Percentiles rank a stretch among this genome's conserved stretches.
Conservation (phyloP, 129 eudicot species). For the Calendula officinalis region DNA sequence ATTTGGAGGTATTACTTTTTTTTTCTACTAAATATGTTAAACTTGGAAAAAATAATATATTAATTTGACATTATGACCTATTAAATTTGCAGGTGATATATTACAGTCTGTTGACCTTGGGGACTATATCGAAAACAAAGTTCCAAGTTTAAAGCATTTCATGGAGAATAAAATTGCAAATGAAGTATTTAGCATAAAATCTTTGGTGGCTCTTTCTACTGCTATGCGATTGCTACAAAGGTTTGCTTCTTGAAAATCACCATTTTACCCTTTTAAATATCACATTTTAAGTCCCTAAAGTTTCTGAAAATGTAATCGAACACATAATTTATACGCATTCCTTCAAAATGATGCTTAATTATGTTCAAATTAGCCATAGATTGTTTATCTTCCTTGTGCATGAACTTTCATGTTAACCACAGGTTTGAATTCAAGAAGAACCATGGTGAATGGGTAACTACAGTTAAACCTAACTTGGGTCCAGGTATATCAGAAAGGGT, state of each 20-base stretch:
- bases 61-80: not conserved
- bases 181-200: slow-evolving; percentile 51
- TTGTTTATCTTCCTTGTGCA: not conserved
- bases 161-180: slow-evolving; percentile 31
- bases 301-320: not conserved
- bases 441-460: slow-evolving; percentile 80
- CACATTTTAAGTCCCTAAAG: too few species aligned
- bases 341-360: not conserved
- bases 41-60: not conserved
- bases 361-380: not conserved
- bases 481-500: slow-evolving; percentile 77
- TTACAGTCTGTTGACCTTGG: slow-evolving; percentile 51
- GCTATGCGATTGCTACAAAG: slow-evolving; percentile 80
- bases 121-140: slow-evolving; percentile 51
- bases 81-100: slow-evolving; percentile 43
- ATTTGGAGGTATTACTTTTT: slow-evolving; percentile 59
- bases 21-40: slow-evolving; percentile 1
- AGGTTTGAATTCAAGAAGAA: slow-evolving; percentile 90
- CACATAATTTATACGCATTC: slow-evolving; percentile 6
- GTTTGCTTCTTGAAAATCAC: slow-evolving; percentile 27
- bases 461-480: slow-evolving; percentile 72
- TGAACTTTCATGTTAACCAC: not conserved
- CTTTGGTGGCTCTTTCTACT: slow-evolving; percentile 75
- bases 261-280: too few species aligned
- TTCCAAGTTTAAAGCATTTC: slow-evolving; percentile 73